phyloP scores from a whole-genome alignment of 176 grass and related monocot genomes.

The Avena sativa region DNA sequence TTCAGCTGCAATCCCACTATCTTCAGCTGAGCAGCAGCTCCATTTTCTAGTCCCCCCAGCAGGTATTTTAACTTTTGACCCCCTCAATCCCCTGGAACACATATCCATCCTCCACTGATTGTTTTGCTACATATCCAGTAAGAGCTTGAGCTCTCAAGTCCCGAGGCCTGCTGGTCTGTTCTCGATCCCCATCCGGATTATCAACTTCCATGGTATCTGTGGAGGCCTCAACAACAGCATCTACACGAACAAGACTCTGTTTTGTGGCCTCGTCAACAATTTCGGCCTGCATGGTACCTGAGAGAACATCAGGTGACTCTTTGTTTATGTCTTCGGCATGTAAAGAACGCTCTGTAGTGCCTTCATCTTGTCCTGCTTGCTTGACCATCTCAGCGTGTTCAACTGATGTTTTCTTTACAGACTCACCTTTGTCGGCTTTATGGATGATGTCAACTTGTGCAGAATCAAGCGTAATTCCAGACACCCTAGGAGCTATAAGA shows the following conservation, averaged over 20 bases:
- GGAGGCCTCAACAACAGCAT: not conserved
- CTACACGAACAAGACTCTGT: not conserved
- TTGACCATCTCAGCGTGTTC: slow-evolving; percentile 13
- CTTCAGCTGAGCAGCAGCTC: slow-evolving; percentile 4
- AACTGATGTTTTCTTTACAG: slow-evolving; percentile 22
- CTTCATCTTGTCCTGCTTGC: slow-evolving; percentile 11
- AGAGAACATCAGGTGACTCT: slow-evolving; percentile 4
- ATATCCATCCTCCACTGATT: not conserved
- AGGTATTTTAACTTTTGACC: slow-evolving; percentile 1
- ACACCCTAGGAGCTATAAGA: slow-evolving; percentile 22
- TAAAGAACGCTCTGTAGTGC: not conserved
- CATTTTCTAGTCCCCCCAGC: slow-evolving; percentile 7
- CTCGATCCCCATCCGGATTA: not conserved
- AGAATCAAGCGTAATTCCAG: slow-evolving; percentile 11
- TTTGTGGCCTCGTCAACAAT: not conserved
- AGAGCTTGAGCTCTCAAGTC: not conserved
- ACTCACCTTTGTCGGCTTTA: slow-evolving; percentile 14
- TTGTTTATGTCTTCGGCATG: not conserved
- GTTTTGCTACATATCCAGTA: slow-evolving; percentile 11
- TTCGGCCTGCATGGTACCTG: not conserved
- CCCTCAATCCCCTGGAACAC: not conserved
- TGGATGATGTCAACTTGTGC: not conserved
- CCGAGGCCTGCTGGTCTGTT: not conserved
- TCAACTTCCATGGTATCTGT: slow-evolving; percentile 24
- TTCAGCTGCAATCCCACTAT: slow-evolving; percentile 4